Evolutionary conservation across 176 grass and related monocot species (phyloP), one percentile per base, ranked within the genome.

Genomic region (Musa schizocarpa): DNA sequence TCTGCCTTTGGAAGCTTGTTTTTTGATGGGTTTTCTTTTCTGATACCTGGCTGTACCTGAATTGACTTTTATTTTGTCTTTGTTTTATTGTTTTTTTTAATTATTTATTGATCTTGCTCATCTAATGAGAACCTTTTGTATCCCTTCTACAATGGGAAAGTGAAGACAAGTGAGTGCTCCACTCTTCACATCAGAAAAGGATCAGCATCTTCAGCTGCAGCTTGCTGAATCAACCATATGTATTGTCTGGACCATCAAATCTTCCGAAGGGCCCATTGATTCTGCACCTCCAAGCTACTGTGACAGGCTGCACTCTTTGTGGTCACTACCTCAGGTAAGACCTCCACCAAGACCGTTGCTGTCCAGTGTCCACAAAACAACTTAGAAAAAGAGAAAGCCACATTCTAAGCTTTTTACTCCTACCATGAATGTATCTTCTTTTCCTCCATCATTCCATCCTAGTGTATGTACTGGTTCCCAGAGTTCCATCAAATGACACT

Each of bases 31-130:
- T 26, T 65, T 65, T 65, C 63, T 26, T 26, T 27, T 65, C 23
- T 25, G 63, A 65, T 65, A 26, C 34, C 63, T 27, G 63, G 22
- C 62, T 65, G 63, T 65, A 65, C 24, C 11, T 65, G 63, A 65
- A 65, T 65, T 12, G 63, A 65, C 23, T 27, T 13, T 26, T 8
- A 27, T 26, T 11, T 26, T 65, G 57, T 61, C 57, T 61, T 61
- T 61, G 17, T 20, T 61, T 61, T 61, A 19, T 61, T 61, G 17
- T 9, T 61, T 7, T 61, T 61, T 19, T 25, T 6, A 43, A 43
- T 43, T 43, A 43, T 43, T 43, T 43, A 0, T 43, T 43, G 34
- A 43, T 43, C 34, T 43, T 34, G 29, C 29, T 34, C 29, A 34
- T 34, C 3, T 34, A 34, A 43, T 43, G 3, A 43, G 34, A 6